Base-by-base conservation (phyloP, 2,329 filamentous ascomycete species). In the Alternaria sp. region DNA sequence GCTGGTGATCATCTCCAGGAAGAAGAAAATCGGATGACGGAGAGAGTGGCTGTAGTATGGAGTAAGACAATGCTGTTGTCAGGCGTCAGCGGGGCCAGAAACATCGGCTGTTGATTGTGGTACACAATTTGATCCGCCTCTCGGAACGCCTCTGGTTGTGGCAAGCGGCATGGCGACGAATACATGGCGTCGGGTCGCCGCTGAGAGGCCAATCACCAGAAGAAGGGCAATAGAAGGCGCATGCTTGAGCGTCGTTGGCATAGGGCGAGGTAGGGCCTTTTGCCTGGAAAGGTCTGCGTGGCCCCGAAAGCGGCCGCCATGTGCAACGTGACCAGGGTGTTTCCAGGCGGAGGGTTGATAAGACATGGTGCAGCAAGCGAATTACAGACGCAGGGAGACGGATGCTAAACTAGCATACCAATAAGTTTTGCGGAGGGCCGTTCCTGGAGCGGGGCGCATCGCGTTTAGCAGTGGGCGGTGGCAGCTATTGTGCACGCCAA, bases 151-250 rank as follows among this genome's bases (percentile, higher is more conserved):
- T 45, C 60, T 64, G 28, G 41, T 69, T 69, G 68, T 71, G 71
- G 75, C 77, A 76, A 78, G 76, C 72, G 76, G 75, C 75, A 71
- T 74, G 66, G 72, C 71, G 66, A 56, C 65, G 69, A 72, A 69
- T 68, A 72, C 66, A 73, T 70, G 71, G 74, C 69, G 71, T 73
- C 70, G 71, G 69, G 66, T 72, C 64, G 62, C 44, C 67, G 69
- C 65, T 51, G 61, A 65, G 41, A 46, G 54, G 55, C 77, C 76
- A 79, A 78, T 79, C 64, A 76, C 55, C 54, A 30, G 37, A 21
- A 47, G 44, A 51, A 61, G 47, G 58, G 68, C 65, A 65, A 66
- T 61, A 61, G 57, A 61, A 60, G 58, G 60, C 60, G 67, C 64
- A 71, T 65, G 68, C 70, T 63, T 68, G 69, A 70, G 67, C 61